Base-by-base conservation (phyloP, 257 asterid species). In the Mentha longifolia region DNA sequence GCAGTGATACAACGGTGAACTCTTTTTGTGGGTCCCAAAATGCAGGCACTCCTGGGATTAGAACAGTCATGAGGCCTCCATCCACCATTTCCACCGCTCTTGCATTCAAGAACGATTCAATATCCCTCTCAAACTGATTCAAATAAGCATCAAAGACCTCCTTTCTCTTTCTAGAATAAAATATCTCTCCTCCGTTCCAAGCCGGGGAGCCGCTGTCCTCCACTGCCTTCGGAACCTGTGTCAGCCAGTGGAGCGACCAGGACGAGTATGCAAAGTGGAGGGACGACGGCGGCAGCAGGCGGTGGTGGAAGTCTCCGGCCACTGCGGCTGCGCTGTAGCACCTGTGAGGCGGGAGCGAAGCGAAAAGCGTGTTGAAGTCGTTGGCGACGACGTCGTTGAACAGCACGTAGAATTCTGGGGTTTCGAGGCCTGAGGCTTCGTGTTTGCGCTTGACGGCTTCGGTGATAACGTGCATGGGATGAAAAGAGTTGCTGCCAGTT, bases 231-330 rank as follows among this genome's bases (percentile, higher is more conserved):
- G 85, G 81, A 33, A 62, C 76, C 56, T 56, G 45, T 9, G 77
- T 22, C 11, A 81, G 83, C 83, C 80, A 81, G 14, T 78, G 79
- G 59, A 78, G 80, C 20, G 85, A 14, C 61, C 79, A 81, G 19
- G 72, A 74, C 0, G 80, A 77, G 80, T 81, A 78, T 1, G 61
- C 85, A 58, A 81, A 65, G 43, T 78, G 79, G 16, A 83, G 47
- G 70, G 79, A 79, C 1, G 77, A 46, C 13, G 47, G 66, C 0
- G 81, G 81, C 17, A 72, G 72, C 11, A 79, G 71, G 25, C 84
- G 65, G 31, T 61, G 49, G 42, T 75, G 71, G 45, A 76, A 76
- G 35, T 76, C 45, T 2, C 81, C 81, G 0, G 78, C 61, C 7
- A 72, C 74, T 6, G 66, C 78, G 13, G 59, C 64, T 1, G 35